Conservation (phyloP, 2,329 filamentous ascomycete species). For the Pseudogymnoascus sp. region DNA sequence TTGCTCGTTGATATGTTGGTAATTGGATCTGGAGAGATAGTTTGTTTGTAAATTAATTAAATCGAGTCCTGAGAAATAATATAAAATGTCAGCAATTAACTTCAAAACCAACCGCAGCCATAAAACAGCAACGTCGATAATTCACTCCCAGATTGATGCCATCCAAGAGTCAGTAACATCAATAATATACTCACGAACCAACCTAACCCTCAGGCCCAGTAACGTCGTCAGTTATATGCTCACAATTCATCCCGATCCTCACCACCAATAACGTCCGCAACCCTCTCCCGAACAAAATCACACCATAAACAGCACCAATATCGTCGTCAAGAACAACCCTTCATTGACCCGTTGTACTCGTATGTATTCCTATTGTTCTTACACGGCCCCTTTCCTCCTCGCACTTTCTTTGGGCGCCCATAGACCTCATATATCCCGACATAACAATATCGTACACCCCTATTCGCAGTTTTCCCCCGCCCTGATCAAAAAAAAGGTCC, state of each 20-base stretch:
- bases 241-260: not conserved
- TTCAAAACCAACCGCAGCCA: too few relatives aligned
- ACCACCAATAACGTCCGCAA: not conserved
- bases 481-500: not conserved
- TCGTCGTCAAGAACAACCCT: not conserved
- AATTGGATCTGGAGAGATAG: not conserved
- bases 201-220: not conserved
- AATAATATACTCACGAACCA: not conserved
- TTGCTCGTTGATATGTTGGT: not conserved
- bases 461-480: not conserved
- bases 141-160: not conserved
- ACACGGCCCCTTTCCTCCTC: not conserved
- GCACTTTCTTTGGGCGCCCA: not conserved
- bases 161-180: not conserved
- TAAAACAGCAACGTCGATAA: not conserved
- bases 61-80: not conserved
- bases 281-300: not conserved
- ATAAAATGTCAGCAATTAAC: not conserved
- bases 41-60: not conserved
- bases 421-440: not conserved
- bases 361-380: conserved; percentile 7
- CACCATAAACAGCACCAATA: not conserved
- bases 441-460: not conserved
- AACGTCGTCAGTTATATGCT: not conserved
- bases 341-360: not conserved